Base-by-base conservation (phyloP, 2,329 filamentous ascomycete genomes). In the Xylariales sp. region DNA sequence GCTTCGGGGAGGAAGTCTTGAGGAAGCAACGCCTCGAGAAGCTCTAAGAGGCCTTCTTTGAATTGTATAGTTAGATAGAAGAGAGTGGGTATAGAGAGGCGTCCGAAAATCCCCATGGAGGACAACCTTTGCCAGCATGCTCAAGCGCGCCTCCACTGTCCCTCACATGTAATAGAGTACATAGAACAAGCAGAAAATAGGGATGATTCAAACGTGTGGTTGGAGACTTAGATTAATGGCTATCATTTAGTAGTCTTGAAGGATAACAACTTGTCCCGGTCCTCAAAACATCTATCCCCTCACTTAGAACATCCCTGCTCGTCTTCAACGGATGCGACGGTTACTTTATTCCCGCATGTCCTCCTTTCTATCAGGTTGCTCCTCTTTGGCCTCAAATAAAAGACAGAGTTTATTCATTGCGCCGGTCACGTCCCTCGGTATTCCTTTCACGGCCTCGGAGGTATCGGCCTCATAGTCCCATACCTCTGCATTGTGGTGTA, bases 1-100 rank as follows among this genome's bases (percentile, higher is more conserved):
- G 83, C 76, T 71, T 87, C 45, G 86, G 85, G 0, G 84, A 87
- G 65, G 83, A 88, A 71, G 77, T 90, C 28, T 73, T 90, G 74
- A 80, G 83, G 69, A 85, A 83, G 67, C 79, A 80, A 65, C 80
- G 81, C n/a, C 78, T 79, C 28, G 80, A 83, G 55, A 85, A 83
- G 78, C 74, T 86, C 70, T 87, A 56, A 68, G 9, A 8, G n/a
- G 9, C 16, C 7, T 12, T 28, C 23, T 6, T 23, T 2, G 23
- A 4, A 59, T 8, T 3, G 30, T 41, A 8, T 10, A 18, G 8
- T 39, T 43, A 5, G 6, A 55, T 43, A 30, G 18, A 52, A 16
- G 28, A 32, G 23, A 30, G 5, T 9, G 8, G 23, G 16, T 30
- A 45, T 54, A 53, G 39, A 28, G 30, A 39, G 43, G 23, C 16